Percentiles rank a stretch among this genome's conserved stretches.
Evolutionary conservation across 2,329 filamentous ascomycete genomes (phyloP).

Genomic region (Talaromyces albobiverticillius): DNA sequence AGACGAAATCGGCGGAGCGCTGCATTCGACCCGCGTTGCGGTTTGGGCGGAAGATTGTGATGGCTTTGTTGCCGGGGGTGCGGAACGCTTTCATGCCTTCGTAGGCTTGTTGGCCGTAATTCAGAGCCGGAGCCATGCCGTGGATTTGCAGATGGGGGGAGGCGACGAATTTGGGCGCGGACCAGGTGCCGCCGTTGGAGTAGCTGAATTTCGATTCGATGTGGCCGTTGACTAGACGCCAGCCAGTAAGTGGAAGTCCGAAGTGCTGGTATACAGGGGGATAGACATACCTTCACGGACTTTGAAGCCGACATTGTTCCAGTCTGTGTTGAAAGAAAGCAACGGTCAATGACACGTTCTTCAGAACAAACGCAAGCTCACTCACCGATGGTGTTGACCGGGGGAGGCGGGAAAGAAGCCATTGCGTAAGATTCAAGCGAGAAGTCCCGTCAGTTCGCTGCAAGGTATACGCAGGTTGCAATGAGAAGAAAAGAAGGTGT

Average conservation of each 20-base stretch:
- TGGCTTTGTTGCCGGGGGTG: constrained; percentile 48
- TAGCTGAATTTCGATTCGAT: constrained; percentile 81
- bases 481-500: too few relatives aligned
- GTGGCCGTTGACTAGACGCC: constrained; percentile 75
- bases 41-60: constrained; percentile 84
- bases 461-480: too few relatives aligned
- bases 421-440: too few relatives aligned
- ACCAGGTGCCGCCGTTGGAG: constrained; percentile 70
- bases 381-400: constrained; percentile 25
- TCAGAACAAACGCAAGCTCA: neutral
- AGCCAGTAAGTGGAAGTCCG: neutral
- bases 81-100: constrained; percentile 98
- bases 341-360: neutral
- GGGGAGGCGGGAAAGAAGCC: constrained; percentile 30
- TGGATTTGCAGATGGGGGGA: constrained; percentile 86
- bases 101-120: constrained; percentile 61
- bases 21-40: constrained; percentile 83
- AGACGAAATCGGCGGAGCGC: constrained; percentile 78
- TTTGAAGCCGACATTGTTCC: constrained; percentile 88
- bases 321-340: constrained; percentile 57
- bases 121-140: constrained; percentile 90
- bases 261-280: constrained; percentile 5
- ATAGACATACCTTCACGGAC: constrained; percentile 72
- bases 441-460: too few relatives aligned
- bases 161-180: constrained; percentile 70